Evolutionary conservation across 2,329 filamentous ascomycete genomes (phyloP), one percentile per base, ranked within the genome.

Genomic region (Pyrenochaeta sp.): DNA sequence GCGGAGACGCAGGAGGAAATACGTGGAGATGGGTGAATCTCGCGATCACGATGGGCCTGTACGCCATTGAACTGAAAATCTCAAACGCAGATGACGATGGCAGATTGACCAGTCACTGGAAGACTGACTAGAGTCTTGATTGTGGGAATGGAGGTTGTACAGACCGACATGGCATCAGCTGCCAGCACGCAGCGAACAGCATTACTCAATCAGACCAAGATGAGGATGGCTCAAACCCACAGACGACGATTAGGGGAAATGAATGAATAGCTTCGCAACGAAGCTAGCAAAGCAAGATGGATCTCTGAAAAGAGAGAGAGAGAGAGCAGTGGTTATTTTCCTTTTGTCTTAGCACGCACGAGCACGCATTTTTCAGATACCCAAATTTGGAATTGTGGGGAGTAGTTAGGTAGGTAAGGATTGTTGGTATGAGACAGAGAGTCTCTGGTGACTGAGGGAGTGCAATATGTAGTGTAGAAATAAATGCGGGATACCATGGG

Each of bases 1-100:
- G 90, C 11, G 90, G 88, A 5, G 89, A 91, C 59, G 78, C 85
- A 3, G 91, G 90, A 9, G 90, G 91, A 13, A 95, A 94, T 65
- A 81, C 89, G 13, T 96, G 90, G 89, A 82, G 92, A 41, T 97
- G 94, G 94, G 82, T 94, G 58, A 99, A 99, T 60, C 80, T 97
- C 28, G 89, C 86, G 5, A 85, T 87, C 35, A 96, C 92, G 0
- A 95, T 97, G 88, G 81, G 82, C 6, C 75, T 97, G 11, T 99
- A 99, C 68, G 88, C 90, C 3, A 80, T 97, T 29, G 94, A 99
- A 73, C 76, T 97, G 40, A 93, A 92, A 64, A 81, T 97, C 8
- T 89, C 90, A 15, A 88, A 88, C 54, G 88, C 89, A 41, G 89
- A 95, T 63, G 82, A 89, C 35, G 89, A 96, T 60, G 80, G 82